Percentiles rank a stretch among this genome's conserved stretches.
Evolutionary conservation across 805 yeast genomes (phyloP).

Genomic region (Candida succiphila): DNA sequence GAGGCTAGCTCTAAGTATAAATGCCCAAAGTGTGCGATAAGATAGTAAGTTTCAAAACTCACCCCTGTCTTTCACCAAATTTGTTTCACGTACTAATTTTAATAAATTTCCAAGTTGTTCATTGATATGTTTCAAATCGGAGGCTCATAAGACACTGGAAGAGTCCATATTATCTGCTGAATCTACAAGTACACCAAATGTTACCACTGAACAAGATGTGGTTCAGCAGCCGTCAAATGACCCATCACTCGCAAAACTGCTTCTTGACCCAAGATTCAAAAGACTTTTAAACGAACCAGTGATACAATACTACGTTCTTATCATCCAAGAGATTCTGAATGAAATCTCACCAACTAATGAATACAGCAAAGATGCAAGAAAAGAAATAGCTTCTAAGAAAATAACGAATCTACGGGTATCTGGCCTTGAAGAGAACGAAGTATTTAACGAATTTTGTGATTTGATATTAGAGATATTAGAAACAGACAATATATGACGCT

Average conservation of each 20-base stretch:
- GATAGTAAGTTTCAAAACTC: conserved; percentile 21
- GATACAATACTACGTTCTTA: conserved; percentile 44
- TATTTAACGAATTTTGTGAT: conserved; percentile 61
- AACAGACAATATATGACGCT: too few species aligned
- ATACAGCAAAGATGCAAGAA: conserved; percentile 39
- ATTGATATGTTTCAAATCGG: conserved; percentile 47
- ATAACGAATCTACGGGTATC: conserved; percentile 49
- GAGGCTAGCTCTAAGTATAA: conserved; percentile 26
- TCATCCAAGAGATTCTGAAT: conserved; percentile 35
- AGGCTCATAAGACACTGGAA: conserved; percentile 22
- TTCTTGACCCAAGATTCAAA: conserved; percentile 33
- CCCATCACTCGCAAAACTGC: conserved; percentile 18
- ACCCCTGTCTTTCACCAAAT: neutral
- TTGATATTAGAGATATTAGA: conserved; percentile 23
- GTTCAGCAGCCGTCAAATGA: conserved; percentile 6
- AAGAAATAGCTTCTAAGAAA: conserved; percentile 51
- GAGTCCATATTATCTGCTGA: too few species aligned
- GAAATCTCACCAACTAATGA: conserved; percentile 42
- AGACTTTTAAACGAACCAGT: conserved; percentile 40
- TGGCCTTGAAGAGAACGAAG: conserved; percentile 56
- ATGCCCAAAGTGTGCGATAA: conserved; percentile 36
- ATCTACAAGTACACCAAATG: too few species aligned
- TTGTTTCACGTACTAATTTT: neutral
- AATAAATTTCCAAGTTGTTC: conserved; percentile 34
- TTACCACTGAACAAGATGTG: neutral